A percentile compares a stretch with the other conserved stretches of the same genome.
Evolutionary conservation across 2,329 filamentous ascomycete species (phyloP).

Genomic region (Bipolaris oryzae): DNA sequence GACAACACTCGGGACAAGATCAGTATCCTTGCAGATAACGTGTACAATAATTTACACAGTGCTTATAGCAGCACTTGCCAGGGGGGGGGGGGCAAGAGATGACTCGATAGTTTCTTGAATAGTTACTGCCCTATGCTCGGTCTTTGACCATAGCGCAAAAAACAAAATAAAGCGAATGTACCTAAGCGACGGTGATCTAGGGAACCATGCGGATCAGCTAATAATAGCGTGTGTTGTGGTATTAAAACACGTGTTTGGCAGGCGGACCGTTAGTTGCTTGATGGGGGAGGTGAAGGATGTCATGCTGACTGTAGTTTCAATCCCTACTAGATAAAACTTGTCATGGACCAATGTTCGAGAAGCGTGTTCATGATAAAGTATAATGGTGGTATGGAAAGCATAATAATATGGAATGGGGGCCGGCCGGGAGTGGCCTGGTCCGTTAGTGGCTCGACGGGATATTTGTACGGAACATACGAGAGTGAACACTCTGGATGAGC

Average conservation of each 20-base stretch:
- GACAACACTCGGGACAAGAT: neutral
- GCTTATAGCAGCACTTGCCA: neutral
- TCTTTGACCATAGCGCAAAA: neutral
- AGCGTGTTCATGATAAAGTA: neutral
- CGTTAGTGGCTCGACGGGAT: conserved; percentile 5
- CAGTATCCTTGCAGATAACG: conserved; percentile 1
- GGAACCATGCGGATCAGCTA: neutral
- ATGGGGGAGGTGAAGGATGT: neutral
- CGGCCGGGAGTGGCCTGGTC: neutral
- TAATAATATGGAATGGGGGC: neutral
- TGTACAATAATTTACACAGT: neutral
- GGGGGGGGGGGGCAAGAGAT: too few species aligned
- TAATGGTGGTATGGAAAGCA: neutral
- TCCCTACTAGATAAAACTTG: neutral
- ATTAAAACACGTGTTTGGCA: neutral
- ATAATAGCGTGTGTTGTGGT: neutral
- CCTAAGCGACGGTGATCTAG: neutral
- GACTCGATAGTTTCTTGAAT: neutral
- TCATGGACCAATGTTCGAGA: neutral
- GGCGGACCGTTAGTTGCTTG: neutral
- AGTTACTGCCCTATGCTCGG: neutral
- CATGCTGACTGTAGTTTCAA: neutral
- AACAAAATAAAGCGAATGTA: neutral
- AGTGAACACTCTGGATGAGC: conserved; percentile 12
- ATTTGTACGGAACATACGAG: neutral